phyloP scores from a whole-genome alignment of 2,329 filamentous ascomycete species.

The Penicillium sp. region DNA sequence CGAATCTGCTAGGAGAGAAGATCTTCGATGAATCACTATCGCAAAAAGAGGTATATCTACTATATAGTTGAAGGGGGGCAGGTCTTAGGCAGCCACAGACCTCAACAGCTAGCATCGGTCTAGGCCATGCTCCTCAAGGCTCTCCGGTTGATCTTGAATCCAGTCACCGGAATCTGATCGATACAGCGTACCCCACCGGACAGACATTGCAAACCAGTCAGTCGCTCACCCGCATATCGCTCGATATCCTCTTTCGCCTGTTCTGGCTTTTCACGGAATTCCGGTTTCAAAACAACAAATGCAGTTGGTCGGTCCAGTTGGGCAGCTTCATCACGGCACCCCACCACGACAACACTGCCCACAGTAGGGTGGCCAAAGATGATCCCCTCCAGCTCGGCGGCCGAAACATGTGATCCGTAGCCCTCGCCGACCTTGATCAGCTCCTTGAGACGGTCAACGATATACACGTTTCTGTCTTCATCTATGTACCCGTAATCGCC shows the following conservation, averaged over 20 bases:
- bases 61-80: not conserved
- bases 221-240: not conserved
- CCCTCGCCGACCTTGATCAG: too few relatives aligned
- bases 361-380: too few relatives aligned
- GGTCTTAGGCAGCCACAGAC: not conserved
- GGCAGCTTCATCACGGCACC: not conserved
- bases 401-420: too few relatives aligned
- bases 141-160: not conserved
- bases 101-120: not conserved
- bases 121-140: not conserved
- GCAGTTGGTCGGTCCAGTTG: not conserved
- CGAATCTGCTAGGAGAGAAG: not conserved
- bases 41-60: not conserved
- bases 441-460: too few relatives aligned
- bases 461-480: too few relatives aligned
- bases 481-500: too few relatives aligned
- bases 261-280: not conserved
- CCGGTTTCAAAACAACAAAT: not conserved
- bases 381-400: too few relatives aligned
- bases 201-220: not conserved
- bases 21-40: not conserved
- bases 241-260: not conserved
- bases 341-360: too few relatives aligned
- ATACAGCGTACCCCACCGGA: not conserved
- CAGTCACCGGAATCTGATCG: not conserved